These are phyloP conservation scores for Metschnikowia dekortorum DNA, from an alignment of 805 yeast genomes.

Conservation along the genomic window DNA sequence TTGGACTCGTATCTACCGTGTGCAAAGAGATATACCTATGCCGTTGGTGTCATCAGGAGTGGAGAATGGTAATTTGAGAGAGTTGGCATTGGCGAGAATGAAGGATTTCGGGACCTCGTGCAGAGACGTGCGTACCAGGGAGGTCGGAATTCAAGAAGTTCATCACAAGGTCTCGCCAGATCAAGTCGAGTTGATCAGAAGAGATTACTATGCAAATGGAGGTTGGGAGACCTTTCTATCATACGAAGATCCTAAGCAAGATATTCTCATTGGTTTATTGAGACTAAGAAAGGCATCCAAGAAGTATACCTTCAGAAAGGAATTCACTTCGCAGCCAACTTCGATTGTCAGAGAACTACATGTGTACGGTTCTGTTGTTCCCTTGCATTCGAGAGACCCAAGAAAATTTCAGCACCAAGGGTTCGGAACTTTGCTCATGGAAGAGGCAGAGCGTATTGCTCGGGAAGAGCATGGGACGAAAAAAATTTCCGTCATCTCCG, in stretches of 20 bases:
- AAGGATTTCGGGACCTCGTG: slow-evolving; percentile 95
- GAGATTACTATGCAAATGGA: slow-evolving; percentile 96
- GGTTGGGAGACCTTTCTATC: slow-evolving; percentile 98
- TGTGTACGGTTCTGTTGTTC: slow-evolving; percentile 96
- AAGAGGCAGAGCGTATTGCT: slow-evolving; percentile 96
- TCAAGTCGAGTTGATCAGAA: slow-evolving; percentile 89
- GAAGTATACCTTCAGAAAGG: slow-evolving; percentile 86
- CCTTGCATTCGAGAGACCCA: slow-evolving; percentile 93
- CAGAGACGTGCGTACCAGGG: slow-evolving; percentile 95
- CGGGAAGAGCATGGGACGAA: slow-evolving; percentile 89
- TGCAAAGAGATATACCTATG: slow-evolving; percentile 98
- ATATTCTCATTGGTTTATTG: slow-evolving; percentile 85
- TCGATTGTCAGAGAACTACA: slow-evolving; percentile 96
- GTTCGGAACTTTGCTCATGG: slow-evolving; percentile 95
- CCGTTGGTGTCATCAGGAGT: slow-evolving; percentile 97
- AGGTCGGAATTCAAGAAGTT: slow-evolving; percentile 97
- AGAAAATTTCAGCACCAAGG: slow-evolving; percentile 99
- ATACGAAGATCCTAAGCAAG: slow-evolving; percentile 96
- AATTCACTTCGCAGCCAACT: slow-evolving; percentile 76
- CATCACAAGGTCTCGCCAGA: slow-evolving; percentile 96
- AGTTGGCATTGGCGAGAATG: slow-evolving; percentile 94
- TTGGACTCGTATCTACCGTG: slow-evolving; percentile 98
- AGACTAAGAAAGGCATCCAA: slow-evolving; percentile 85
- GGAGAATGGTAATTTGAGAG: slow-evolving; percentile 94
- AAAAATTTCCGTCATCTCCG: slow-evolving; percentile 91